Evolutionary conservation across 768 basidiomycete species (phyloP), one percentile per base, ranked within the genome.

Genomic region (Phylloporus rhodoxanthus): DNA sequence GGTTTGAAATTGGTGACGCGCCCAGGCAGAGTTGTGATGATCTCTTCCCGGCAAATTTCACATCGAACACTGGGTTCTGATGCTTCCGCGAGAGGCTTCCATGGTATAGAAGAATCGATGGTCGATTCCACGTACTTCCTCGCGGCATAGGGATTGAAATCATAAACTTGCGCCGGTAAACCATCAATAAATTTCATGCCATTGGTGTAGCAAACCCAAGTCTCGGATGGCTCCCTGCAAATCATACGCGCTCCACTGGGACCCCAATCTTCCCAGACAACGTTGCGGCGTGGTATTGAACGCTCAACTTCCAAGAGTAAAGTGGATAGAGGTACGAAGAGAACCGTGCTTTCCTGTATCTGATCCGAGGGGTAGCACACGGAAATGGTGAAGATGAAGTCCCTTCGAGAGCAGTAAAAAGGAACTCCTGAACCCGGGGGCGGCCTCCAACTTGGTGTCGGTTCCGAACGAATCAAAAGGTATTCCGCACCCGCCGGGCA

Each of bases 181-280:
- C 56, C 53, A 32, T 57, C 62, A 15, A 68, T 50, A 21, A 64
- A 70, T 29, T 58, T 70, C 57, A 62, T 64, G 3, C 71, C 70
- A 21, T 70, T 66, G 14, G 66, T 52, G 47, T 65, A 68, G 40
- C 70, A 70, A 19, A 71, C 62, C 71, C 70, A 72, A 13, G 43
- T 54, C 5, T 66, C 64, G 17, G 65, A 64, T 13, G 63, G 60
- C 4, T 51, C 54, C 23, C 62, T 53, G 32, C 30, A 51, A 21
- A 69, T 19, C 57, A 70, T 64, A 36, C 68, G 66, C 3, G 69
- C 54, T 32, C 53, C 51, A 5, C 14, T 17, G 1, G 68, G 66
- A 15, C 70, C 69, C 70, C 70, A 71, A n/a, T 43, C 26, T 3
- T 45, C 32, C 70, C 70, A 72, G 4, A 21, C 4, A 14, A 70